Evolutionary conservation across 371 early-diverging fungal genomes (phyloP).

Genomic region (Syncephalastrum contaminatum): DNA sequence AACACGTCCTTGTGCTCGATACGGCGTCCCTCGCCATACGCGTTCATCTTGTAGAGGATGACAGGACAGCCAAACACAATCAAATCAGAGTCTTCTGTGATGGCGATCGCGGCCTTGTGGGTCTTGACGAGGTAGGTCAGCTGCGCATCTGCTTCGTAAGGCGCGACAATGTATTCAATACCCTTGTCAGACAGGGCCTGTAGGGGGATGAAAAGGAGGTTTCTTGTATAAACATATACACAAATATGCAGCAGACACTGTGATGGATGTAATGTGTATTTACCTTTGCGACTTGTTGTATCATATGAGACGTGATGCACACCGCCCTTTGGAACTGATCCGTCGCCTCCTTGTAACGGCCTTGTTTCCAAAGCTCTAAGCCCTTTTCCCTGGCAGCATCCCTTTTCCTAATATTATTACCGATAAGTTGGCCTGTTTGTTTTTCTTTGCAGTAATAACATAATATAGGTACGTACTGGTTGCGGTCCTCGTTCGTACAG

Average conservation of each 20-base stretch:
- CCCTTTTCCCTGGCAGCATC: slow-evolving; percentile 55
- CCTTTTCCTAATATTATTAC: slow-evolving; percentile 17
- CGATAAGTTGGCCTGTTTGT: too few relatives aligned
- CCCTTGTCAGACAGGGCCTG: slow-evolving; percentile 63
- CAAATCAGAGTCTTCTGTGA: slow-evolving; percentile 98
- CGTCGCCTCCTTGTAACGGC: slow-evolving; percentile 59
- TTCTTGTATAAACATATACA: slow-evolving; percentile 1
- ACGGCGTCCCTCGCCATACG: slow-evolving; percentile 64
- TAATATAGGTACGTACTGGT: slow-evolving; percentile 47
- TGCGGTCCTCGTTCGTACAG: slow-evolving; percentile 73
- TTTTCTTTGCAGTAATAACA: slow-evolving; percentile 6
- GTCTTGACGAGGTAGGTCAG: slow-evolving; percentile 80
- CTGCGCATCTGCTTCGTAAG: slow-evolving; percentile 99
- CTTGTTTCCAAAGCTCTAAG: slow-evolving; percentile 40
- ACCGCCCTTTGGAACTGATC: slow-evolving; percentile 74
- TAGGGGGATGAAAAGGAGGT: slow-evolving; percentile 1
- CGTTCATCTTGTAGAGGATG: slow-evolving; percentile 83
- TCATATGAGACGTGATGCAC: slow-evolving; percentile 80
- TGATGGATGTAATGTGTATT: neutral
- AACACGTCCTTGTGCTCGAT: slow-evolving; percentile 38
- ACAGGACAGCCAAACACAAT: slow-evolving; percentile 89
- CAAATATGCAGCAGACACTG: neutral
- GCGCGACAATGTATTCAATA: slow-evolving; percentile 89
- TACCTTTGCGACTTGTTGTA: slow-evolving; percentile 71
- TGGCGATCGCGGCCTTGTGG: slow-evolving; percentile 74